Evolutionary conservation across 441 rosid species (phyloP), one percentile per base, ranked within the genome.

Genomic region (Erysimum pusillum): DNA sequence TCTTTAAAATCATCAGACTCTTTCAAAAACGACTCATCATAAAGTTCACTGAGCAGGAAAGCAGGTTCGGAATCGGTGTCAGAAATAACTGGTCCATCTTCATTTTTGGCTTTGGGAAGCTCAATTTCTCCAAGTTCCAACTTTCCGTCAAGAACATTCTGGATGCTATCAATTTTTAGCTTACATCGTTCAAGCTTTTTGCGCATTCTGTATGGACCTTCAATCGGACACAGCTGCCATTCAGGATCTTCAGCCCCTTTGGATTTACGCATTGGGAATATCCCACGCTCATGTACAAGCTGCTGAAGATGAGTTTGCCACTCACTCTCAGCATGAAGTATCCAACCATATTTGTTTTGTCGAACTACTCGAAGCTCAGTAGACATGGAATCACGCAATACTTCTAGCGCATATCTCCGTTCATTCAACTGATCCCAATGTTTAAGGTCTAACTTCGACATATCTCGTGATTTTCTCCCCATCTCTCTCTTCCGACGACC

Each of bases 171-270:
- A 77, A 95, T 91, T 83, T 69, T 90, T 81, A 92, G 86, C 74
- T 85, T 91, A 89, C 92, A 88, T 67, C 90, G 92, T 79, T 91
- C 99, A 79, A 97, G 98, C 89, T 93, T 97, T 83, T 97, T 97
- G 44, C 99, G 99, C 99, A 92, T 97, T 84, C 99, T 90, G 81
- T 97, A 97, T 35, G 99, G 98, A 69, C 99, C 99, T 90, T 95
- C 99, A 78, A 97, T 95, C 38, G 98, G 98, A 87, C 99, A 95
- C 79, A 97, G 99, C 90, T 95, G 99, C 99, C 99, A 97, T 70
- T 90, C 93, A 48, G 92, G 91, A 82, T 95, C 93, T 78, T 86
- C 94, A 75, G 79, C 75, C 49, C 63, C 77, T 71, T 84, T 67
- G 73, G 91, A 80, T 81, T 82, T 91, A 62, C 81, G 86, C 87